Evolutionary conservation across 352 stramenopile species (phyloP).

Genomic region (Nothophytophthora sp.): DNA sequence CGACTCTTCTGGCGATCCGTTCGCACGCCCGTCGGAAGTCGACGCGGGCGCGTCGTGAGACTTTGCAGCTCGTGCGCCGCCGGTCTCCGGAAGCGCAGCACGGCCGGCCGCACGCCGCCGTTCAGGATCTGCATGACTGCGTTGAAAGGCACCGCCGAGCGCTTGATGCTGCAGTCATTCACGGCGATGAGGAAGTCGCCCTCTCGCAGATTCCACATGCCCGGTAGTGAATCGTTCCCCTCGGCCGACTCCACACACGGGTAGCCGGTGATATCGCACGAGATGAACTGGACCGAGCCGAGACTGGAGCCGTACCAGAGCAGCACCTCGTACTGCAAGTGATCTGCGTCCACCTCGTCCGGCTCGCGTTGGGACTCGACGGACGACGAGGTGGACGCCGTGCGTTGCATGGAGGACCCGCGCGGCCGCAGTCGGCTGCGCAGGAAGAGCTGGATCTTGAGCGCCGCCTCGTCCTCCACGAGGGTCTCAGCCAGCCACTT

Average conservation of each 20-base stretch:
- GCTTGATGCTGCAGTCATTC: conserved; percentile 50
- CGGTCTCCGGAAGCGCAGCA: conserved; percentile 64
- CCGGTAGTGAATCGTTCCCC: conserved; percentile 62
- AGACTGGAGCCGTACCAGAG: conserved; percentile 63
- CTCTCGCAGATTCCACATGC: conserved; percentile 65
- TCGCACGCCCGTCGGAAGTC: conserved; percentile 4
- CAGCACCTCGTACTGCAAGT: conserved; percentile 57
- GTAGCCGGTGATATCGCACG: conserved; percentile 49
- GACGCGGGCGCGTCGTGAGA: conserved; percentile 19
- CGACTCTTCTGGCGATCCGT: conserved; percentile 37
- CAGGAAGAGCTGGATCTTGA: conserved; percentile 40
- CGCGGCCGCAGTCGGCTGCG: conserved; percentile 28
- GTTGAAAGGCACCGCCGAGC: conserved; percentile 40
- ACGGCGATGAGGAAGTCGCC: conserved; percentile 65
- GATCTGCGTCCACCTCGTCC: conserved; percentile 38
- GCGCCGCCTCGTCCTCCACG: conserved; percentile 29
- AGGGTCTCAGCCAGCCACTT: conserved; percentile 34
- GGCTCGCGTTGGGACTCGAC: conserved; percentile 21
- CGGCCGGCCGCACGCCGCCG: conserved; percentile 55
- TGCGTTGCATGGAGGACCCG: conserved; percentile 24
- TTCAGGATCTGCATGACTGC: conserved; percentile 58
- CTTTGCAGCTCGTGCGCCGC: conserved; percentile 43
- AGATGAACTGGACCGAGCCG: conserved; percentile 41
- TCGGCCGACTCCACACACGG: conserved; percentile 52
- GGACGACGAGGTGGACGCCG: conserved; percentile 26